phyloP scores from a whole-genome alignment of 371 early-diverging fungal species.

The Nematocida ironsii region DNA sequence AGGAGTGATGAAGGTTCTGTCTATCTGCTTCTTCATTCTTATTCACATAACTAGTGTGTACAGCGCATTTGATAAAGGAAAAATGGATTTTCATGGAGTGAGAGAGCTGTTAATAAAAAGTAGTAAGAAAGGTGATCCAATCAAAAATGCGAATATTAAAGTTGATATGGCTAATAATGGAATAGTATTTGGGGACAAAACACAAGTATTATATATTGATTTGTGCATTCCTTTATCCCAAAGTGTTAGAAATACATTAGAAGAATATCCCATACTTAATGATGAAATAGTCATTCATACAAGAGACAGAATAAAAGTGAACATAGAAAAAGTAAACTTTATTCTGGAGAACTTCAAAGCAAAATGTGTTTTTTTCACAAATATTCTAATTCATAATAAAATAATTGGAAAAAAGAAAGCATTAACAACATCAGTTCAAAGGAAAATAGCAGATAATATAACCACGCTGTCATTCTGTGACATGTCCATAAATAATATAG shows the following conservation, averaged over 20 bases:
- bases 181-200: background rate
- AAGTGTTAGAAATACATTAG: background rate
- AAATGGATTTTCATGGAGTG: background rate
- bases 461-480: background rate
- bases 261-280: constrained; percentile 2
- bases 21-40: no score
- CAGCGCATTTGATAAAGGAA: background rate
- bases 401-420: background rate
- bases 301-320: background rate
- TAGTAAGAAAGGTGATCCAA: background rate
- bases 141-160: background rate
- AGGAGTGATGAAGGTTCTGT: no score
- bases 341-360: background rate
- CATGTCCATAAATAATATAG: background rate
- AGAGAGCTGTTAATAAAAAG: background rate
- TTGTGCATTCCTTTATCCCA: background rate
- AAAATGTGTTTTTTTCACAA: background rate
- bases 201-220: background rate
- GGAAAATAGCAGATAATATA: background rate
- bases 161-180: constrained; percentile 2
- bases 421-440: background rate
- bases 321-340: background rate
- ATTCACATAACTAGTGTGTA: no score
- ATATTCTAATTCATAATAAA: background rate
- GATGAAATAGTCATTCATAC: background rate